Evolutionary conservation across 305 asterid species (phyloP), one percentile per base, ranked within the genome.

Genomic region (Fraxinus xanthoxyloides): DNA sequence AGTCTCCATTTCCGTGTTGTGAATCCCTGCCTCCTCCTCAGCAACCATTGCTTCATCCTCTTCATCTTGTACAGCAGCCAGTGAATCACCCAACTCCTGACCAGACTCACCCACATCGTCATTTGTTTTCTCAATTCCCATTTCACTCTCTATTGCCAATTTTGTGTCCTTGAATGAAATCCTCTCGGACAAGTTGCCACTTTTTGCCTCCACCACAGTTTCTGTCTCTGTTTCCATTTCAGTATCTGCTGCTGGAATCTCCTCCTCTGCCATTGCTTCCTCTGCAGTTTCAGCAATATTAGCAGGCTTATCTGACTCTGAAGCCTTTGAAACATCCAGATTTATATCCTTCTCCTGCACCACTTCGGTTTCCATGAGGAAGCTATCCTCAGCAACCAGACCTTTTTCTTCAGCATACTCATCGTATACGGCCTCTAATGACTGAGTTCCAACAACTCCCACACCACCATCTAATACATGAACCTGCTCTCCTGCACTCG

Each of bases 1-100:
- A 40, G 97, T 93, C 86, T 93, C 99, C 90, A 89, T 83, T 88
- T 91, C 97, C 15, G 98, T 87, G 82, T 92, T 95, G 61, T 86
- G 93, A 31, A 85, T 80, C 76, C 88, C 91, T 10, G 90, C 82
- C 77, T 90, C 97, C 85, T 92, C 97, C 87, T 91, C 94, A 2
- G 89, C 93, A 75, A 48, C 90, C 83, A 84, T 82, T 36, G 83
- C 84, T 34, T 90, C 95, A 70, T 91, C 94, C 77, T 90, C 98
- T 67, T 89, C 97, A n/a, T 88, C 93, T 72, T 85, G 89, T 2
- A 82, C 72, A 79, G 81, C 90, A 84, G 80, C 83, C 9, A 90
- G 83, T 54, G 92, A 83, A 76, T 88, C 97, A 87, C 88, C 90
- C 24, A 75, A 86, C 83, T 88, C 89, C 28, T 84, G 89, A 84